phyloP scores from a whole-genome alignment of 352 stramenopile species.

The Pseudoperonospora humuli region DNA sequence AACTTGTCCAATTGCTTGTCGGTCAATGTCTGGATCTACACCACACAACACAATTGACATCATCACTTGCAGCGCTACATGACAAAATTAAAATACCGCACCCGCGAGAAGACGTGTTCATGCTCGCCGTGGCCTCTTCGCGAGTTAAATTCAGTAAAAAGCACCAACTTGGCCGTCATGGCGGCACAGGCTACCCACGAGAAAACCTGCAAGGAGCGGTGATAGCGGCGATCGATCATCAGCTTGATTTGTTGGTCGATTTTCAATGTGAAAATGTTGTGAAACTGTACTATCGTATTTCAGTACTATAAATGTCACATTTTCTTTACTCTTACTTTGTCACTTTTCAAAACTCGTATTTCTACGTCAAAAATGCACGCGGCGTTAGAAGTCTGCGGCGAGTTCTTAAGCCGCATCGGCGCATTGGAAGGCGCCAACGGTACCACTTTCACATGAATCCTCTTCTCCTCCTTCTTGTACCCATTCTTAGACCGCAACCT shows the following conservation, averaged over 20 bases:
- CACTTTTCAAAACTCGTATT: no score
- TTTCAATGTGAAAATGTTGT: background rate
- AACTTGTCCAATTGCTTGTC: conserved; percentile 83
- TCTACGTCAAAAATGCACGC: conserved; percentile 26
- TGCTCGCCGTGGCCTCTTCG: conserved; percentile 37
- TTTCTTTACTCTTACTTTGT: background rate
- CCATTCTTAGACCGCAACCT: background rate
- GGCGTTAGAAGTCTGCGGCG: conserved; percentile 38
- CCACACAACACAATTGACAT: conserved; percentile 3
- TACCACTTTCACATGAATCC: conserved; percentile 3
- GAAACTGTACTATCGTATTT: background rate
- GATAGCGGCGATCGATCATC: conserved; percentile 84
- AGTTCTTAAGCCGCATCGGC: conserved; percentile 44
- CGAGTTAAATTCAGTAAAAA: conserved; percentile 78
- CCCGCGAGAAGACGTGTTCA: conserved; percentile 71
- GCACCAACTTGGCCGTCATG: conserved; percentile 77
- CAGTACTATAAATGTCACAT: no score
- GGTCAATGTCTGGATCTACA: conserved; percentile 61
- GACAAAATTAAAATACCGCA: conserved; percentile 21
- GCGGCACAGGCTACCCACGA: conserved; percentile 67
- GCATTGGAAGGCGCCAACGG: conserved; percentile 33
- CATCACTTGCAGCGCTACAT: no score
- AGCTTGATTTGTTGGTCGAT: background rate
- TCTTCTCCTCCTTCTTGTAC: conserved; percentile 1
- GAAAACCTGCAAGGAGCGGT: conserved; percentile 80